These are phyloP conservation scores for Fonsecaea nubica DNA, from an alignment of 2,329 filamentous ascomycete genomes.

Conservation along the genomic window DNA sequence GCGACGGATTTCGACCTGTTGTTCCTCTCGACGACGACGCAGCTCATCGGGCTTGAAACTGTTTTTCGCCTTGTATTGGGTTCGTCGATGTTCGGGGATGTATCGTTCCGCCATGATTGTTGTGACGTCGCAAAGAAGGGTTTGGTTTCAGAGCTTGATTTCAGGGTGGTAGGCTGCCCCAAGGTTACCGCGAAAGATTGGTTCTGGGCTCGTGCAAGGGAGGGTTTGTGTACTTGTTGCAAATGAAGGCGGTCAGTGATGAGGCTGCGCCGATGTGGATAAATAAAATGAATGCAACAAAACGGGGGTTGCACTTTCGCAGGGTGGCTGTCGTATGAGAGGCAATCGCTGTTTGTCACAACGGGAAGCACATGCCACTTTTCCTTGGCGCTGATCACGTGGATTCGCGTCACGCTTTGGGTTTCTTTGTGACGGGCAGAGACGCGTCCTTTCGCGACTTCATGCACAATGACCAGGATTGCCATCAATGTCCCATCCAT, in stretches of 20 bases:
- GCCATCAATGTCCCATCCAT: not conserved
- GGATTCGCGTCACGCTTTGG: conserved; percentile 5
- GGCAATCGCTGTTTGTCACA: conserved; percentile 9
- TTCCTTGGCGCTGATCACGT: conserved; percentile 33
- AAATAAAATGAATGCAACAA: conserved; percentile 19
- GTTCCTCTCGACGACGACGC: conserved; percentile 95
- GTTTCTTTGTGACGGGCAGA: not conserved
- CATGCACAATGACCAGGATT: not conserved
- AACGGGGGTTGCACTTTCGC: conserved; percentile 19
- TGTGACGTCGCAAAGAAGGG: conserved; percentile 40
- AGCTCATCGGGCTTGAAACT: conserved; percentile 99
- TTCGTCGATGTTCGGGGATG: conserved; percentile 98
- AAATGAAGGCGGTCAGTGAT: conserved; percentile 28
- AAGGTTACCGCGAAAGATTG: conserved; percentile 2
- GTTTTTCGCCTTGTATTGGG: conserved; percentile 99
- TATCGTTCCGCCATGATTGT: conserved; percentile 93
- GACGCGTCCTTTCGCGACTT: conserved; percentile 8
- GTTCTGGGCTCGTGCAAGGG: not conserved
- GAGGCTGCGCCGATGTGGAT: conserved; percentile 27
- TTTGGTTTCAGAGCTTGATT: conserved; percentile 7
- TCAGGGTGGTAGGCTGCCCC: conserved; percentile 10
- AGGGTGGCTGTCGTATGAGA: conserved; percentile 15
- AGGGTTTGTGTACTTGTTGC: not conserved
- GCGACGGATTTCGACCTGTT: conserved; percentile 98
- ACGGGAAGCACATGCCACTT: conserved; percentile 25